Base-by-base conservation (phyloP, 2,329 filamentous ascomycete species). In the Penicillium sclerotigenum region DNA sequence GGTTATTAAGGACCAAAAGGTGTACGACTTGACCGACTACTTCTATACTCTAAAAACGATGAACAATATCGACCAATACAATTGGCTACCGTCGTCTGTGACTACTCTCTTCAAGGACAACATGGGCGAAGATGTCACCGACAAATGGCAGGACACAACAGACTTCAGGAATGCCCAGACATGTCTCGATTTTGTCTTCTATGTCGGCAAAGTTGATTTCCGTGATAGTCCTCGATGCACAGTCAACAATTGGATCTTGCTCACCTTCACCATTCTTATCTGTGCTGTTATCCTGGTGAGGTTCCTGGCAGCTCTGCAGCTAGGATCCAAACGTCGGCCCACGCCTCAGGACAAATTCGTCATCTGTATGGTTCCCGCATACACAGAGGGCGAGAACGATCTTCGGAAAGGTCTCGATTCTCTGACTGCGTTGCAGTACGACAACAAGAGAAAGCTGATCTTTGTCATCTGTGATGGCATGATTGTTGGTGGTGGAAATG, bases 401-500 rank as follows among this genome's bases (percentile, higher is more conserved):
- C 80, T 99, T 9, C 83, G 94, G 53, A 95, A 96, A 71, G 93
- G 91, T 50, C 81, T 99, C 2, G 94, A 99, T 72, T 97, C 94
- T 1, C 82, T 97, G 57, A 97, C 94, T 16, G 91, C 92, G 13
- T 82, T 99, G 16, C 88, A 96, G 65, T 99, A 99, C 67, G 94
- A 99, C 68, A 93, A 99, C 72, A 99, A 99, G 80, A 90, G 94
- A 69, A 99, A 99, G 80, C 82, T 99, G 13, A 80, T 99, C 26
- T 86, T 96, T 63, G 82, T 99, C 59, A 81, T 99, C 61, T 99
- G 94, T 69, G 94, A 99, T 70, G 94, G 94, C 76, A 97, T 99
- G 93, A 99, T 99, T 79, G 95, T 99, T 63, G 94, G 94, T 68
- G 92, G 97, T 77, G 94, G 94, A 69, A 99, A 99, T 75, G 94